phyloP scores from a whole-genome alignment of 2,329 filamentous ascomycete species.

The Pezizomycotina sp. region DNA sequence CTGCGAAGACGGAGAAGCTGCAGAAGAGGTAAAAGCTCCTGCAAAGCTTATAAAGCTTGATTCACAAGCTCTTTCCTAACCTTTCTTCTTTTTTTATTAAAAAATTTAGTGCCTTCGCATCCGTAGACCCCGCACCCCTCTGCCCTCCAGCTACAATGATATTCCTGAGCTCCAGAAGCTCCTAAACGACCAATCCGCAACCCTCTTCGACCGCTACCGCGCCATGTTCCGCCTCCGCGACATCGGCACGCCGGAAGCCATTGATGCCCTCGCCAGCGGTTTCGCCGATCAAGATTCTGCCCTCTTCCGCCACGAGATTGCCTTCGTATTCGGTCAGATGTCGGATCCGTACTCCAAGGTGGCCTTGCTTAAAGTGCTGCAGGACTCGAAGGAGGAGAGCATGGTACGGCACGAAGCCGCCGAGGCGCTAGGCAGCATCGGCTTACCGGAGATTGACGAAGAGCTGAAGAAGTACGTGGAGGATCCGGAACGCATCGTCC shows the following conservation, averaged over 20 bases:
- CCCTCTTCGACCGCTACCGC: slow-evolving; percentile 83
- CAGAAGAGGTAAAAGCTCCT: slow-evolving; percentile 63
- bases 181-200: slow-evolving; percentile 60
- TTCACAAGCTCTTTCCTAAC: slow-evolving; percentile 4
- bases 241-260: slow-evolving; percentile 78
- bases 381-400: slow-evolving; percentile 64
- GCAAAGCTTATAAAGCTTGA: too few species aligned
- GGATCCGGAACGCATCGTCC: slow-evolving; percentile 81
- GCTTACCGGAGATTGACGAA: slow-evolving; percentile 83
- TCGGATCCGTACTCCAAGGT: slow-evolving; percentile 95
- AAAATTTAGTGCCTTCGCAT: slow-evolving; percentile 65
- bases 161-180: slow-evolving; percentile 59
- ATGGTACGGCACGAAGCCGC: slow-evolving; percentile 98
- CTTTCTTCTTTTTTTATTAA: not conserved
- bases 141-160: slow-evolving; percentile 46
- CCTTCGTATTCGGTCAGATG: slow-evolving; percentile 93
- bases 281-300: slow-evolving; percentile 74
- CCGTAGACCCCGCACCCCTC: slow-evolving; percentile 88
- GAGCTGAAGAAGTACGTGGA: slow-evolving; percentile 67
- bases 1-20: slow-evolving; percentile 56
- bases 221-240: slow-evolving; percentile 97
- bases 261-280: slow-evolving; percentile 70
- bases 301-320: slow-evolving; percentile 92
- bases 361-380: slow-evolving; percentile 60
- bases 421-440: slow-evolving; percentile 83